Evolutionary conservation across 2,329 filamentous ascomycete genomes (phyloP).

Genomic region (Venturia aucupariae): DNA sequence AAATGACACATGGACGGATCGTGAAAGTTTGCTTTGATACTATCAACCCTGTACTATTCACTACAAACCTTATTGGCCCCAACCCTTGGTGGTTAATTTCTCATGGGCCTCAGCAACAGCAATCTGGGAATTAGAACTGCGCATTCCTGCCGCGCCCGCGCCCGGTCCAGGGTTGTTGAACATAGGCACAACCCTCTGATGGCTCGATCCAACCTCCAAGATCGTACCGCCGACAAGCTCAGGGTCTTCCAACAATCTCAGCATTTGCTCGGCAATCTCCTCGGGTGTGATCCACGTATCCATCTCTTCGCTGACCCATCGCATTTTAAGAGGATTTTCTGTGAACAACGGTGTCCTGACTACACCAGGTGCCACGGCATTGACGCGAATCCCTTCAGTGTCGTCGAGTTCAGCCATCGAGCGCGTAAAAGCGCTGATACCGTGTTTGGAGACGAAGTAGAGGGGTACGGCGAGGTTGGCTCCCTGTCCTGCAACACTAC

Average conservation of each 20-base stretch:
- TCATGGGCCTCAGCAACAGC: conserved; percentile 42
- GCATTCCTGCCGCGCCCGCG: conserved; percentile 33
- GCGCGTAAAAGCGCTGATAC: conserved; percentile 40
- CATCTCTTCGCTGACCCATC: conserved; percentile 36
- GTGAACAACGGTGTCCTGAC: conserved; percentile 55
- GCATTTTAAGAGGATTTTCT: conserved; percentile 51
- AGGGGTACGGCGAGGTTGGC: conserved; percentile 31
- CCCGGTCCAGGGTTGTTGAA: conserved; percentile 47
- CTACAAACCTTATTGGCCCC: conserved; percentile 30
- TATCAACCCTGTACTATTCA: neutral
- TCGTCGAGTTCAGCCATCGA: conserved; percentile 41
- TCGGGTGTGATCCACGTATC: conserved; percentile 53
- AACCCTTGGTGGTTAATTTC: conserved; percentile 39
- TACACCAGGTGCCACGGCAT: conserved; percentile 50
- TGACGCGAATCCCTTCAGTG: conserved; percentile 45
- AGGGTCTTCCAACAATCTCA: conserved; percentile 44
- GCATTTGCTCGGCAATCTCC: conserved; percentile 51
- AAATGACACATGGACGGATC: neutral
- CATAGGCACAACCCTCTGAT: conserved; percentile 41
- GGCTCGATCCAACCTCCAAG: conserved; percentile 45
- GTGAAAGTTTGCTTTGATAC: neutral
- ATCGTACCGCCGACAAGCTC: conserved; percentile 42
- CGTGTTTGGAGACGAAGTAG: conserved; percentile 39
- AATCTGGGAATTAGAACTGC: conserved; percentile 32
- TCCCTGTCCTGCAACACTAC: conserved; percentile 35